Base-by-base conservation (phyloP, 2,329 filamentous ascomycete species). In the Cercospora beticola region DNA sequence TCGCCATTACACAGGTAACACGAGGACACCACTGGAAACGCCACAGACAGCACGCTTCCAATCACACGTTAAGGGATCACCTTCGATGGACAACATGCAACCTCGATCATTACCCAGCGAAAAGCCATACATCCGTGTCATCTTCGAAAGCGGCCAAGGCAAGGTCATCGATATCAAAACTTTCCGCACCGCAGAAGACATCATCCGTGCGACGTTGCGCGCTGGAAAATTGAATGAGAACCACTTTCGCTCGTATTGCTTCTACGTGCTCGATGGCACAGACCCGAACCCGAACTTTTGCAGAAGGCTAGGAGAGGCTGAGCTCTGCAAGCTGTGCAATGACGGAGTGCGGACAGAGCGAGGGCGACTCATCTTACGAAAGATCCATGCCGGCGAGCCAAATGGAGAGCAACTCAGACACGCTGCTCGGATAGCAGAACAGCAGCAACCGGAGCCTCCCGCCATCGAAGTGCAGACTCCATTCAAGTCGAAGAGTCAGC, bases 231-330 rank as follows among this genome's bases (percentile, higher is more conserved):
- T 97, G 31, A 92, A 93, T 23, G 93, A 97, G 77, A 92, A 94
- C 71, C 93, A 97, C 76, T 92, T 95, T 78, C 89, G 93, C 75
- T 97, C 96, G 77, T 98, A 97, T 82, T 97, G 94, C 83, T 98
- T 99, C 82, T 98, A 95, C 84, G 90, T 97, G 0, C 85, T 98
- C 68, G 90, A 92, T 73, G 94, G 94, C 62, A 84, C 93, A 46
- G 93, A 97, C 59, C 90, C 94, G 1, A 90, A 95, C 73, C 90
- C 93, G 31, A 87, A 86, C 61, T 89, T 93, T 76, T 96, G 92
- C 78, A 89, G 93, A 69, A 89, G 92, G 61, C 85, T 98, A 46
- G 90, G 90, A 36, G 95, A 99, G 76, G 90, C 89, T 4, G 95
- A 99, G 78, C 83, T 99, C 10, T 92, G 95, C 86, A 89, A 92